Base-by-base conservation (phyloP, 371 early-diverging fungal genomes). In the Saksenaea oblongispora region DNA sequence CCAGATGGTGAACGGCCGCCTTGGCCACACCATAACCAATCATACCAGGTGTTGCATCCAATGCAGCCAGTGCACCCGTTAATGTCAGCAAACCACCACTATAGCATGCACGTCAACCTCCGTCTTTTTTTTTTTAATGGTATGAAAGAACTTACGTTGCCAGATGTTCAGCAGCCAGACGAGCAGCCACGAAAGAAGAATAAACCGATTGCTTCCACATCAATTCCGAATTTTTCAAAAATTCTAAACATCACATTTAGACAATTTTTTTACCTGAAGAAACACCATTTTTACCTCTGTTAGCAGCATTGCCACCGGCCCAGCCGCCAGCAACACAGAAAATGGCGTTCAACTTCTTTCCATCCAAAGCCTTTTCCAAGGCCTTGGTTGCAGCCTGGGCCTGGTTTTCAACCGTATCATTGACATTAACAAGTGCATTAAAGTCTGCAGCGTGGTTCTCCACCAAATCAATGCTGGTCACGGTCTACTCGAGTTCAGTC, bases 241-340 rank as follows among this genome's bases (percentile, higher is more conserved):
- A 86, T 3, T 84, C 92, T 90, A 74, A 11, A 39, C 0, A 35
- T n/a, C n/a, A n/a, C n/a, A n/a, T n/a, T n/a, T n/a, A 35, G 14
- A 0, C 17, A 10, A n/a, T 44, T 15, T 44, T 47, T 41, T 15
- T 26, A 41, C n/a, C 37, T 36, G 28, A n/a, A n/a, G 10, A 27
- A 34, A 22, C 2, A 22, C 17, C 4, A 17, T 4, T 5, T 71
- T 26, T 81, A 92, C 92, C 87, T 60, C 77, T 66, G 69, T 82
- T 84, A 8, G 82, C 82, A 24, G 94, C 89, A 67, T 92, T 94
- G n/a, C 98, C 98, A 41, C 96, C 96, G 34, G 91, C 93, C 95
- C 96, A 98, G 31, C 98, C 98, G 58, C 98, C 98, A 34, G 98
- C 97, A 5, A 94, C 97, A 72, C 94, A 95, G 39, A 98, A 72